These are phyloP conservation scores for Arachnomyces sp. DNA, from an alignment of 2,329 filamentous ascomycete genomes.

Conservation along the genomic window DNA sequence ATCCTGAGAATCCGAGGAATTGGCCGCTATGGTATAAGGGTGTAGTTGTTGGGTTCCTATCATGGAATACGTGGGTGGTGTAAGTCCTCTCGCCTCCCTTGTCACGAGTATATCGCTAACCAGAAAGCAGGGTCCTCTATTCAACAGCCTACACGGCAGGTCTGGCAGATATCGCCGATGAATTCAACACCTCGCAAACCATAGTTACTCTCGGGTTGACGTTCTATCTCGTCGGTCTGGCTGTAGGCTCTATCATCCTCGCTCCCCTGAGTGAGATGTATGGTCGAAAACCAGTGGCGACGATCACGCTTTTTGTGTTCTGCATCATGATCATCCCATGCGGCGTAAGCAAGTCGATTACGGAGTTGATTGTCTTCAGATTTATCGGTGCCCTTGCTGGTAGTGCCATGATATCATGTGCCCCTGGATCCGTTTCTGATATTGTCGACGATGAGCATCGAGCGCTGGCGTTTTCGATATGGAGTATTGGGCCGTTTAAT, in stretches of 20 bases:
- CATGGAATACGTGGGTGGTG: conserved; percentile 50
- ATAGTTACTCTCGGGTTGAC: conserved; percentile 69
- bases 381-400: conserved; percentile 69
- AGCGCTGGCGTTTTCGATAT: conserved; percentile 74
- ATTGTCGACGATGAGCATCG: conserved; percentile 73
- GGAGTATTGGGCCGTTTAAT: conserved; percentile 77
- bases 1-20: conserved; percentile 57
- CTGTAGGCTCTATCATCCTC: conserved; percentile 60
- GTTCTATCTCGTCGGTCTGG: conserved; percentile 68
- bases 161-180: conserved; percentile 57
- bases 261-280: conserved; percentile 55
- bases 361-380: conserved; percentile 60
- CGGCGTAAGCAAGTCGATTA: conserved; percentile 59
- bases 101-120: background rate
- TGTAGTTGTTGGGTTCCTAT: conserved; percentile 47
- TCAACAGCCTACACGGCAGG: conserved; percentile 72
- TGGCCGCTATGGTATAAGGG: conserved; percentile 56
- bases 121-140: conserved; percentile 51
- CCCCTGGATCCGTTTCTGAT: conserved; percentile 74
- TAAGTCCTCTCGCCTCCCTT: conserved; percentile 21
- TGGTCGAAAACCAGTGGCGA: conserved; percentile 51
- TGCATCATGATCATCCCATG: conserved; percentile 63
- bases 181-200: conserved; percentile 53
- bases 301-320: conserved; percentile 57
- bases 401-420: conserved; percentile 73